Conservation (phyloP, 2,329 filamentous ascomycete genomes). For the Sporothrix schenckii region DNA sequence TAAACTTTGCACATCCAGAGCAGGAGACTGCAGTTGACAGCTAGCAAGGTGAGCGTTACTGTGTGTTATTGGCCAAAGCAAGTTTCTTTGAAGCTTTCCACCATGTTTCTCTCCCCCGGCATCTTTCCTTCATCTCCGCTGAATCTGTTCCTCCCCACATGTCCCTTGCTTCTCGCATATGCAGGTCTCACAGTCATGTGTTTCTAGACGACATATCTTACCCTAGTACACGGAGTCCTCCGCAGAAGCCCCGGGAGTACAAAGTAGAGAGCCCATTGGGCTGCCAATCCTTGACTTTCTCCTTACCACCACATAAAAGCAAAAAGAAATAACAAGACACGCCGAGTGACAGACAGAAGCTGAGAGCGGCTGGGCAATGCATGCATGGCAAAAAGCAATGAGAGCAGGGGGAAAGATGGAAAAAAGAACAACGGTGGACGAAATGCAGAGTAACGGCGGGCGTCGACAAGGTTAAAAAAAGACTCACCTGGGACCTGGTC, state of each 20-base stretch:
- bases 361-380: constrained; percentile 10
- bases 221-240: background rate
- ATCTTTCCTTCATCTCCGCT: background rate
- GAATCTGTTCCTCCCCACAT: background rate
- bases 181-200: constrained; percentile 25
- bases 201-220: background rate
- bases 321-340: background rate
- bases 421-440: background rate
- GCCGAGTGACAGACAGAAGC: background rate
- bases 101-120: background rate
- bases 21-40: background rate
- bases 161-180: constrained; percentile 28
- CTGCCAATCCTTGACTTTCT: background rate
- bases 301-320: background rate
- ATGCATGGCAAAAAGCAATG: constrained; percentile 7
- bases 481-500: constrained; percentile 10
- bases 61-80: background rate
- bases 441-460: background rate
- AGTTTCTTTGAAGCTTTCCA: too few relatives aligned
- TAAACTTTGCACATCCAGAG: background rate
- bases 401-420: background rate
- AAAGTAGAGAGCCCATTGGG: background rate
- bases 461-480: background rate
- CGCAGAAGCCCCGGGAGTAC: background rate
- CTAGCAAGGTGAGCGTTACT: background rate